phyloP scores from a whole-genome alignment of 169 alveolate species.

The Pseudocohnilembus persalinus region DNA sequence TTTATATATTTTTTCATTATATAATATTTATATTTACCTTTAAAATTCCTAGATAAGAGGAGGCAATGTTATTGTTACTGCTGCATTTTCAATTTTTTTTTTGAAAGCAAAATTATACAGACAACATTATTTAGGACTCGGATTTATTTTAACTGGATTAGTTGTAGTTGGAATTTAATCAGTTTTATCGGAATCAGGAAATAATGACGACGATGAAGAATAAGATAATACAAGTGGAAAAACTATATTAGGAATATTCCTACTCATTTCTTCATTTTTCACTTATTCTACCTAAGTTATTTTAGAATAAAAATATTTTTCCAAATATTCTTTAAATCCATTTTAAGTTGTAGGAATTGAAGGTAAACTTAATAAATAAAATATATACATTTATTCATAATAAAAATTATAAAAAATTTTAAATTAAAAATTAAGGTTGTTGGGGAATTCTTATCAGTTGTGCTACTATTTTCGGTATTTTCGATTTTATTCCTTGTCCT shows the following conservation, averaged over 20 bases:
- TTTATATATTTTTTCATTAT: too few species aligned
- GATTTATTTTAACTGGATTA: conserved; percentile 35
- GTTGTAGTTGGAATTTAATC: conserved; percentile 40
- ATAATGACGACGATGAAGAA: neutral
- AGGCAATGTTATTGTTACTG: conserved; percentile 35
- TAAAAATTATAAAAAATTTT: too few species aligned
- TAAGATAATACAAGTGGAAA: neutral
- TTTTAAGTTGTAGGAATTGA: conserved; percentile 64
- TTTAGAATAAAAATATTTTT: conserved; percentile 48
- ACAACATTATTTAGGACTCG: conserved; percentile 42
- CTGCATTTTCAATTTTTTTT: conserved; percentile 35
- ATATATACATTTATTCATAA: too few species aligned
- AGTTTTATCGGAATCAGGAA: too few species aligned
- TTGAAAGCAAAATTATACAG: conserved; percentile 39
- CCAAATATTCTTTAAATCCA: conserved; percentile 52
- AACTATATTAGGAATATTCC: neutral
- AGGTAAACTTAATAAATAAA: neutral
- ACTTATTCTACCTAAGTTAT: conserved; percentile 38
- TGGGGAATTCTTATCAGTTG: conserved; percentile 51
- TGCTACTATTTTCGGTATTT: conserved; percentile 21
- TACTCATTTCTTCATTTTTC: conserved; percentile 24
- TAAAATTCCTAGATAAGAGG: conserved; percentile 48
- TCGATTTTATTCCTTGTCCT: conserved; percentile 52
- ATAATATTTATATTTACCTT: too few species aligned
- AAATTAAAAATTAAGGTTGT: conserved; percentile 8